phyloP scores from a whole-genome alignment of 139 green algal genomes.

The Chlorella sp. region DNA sequence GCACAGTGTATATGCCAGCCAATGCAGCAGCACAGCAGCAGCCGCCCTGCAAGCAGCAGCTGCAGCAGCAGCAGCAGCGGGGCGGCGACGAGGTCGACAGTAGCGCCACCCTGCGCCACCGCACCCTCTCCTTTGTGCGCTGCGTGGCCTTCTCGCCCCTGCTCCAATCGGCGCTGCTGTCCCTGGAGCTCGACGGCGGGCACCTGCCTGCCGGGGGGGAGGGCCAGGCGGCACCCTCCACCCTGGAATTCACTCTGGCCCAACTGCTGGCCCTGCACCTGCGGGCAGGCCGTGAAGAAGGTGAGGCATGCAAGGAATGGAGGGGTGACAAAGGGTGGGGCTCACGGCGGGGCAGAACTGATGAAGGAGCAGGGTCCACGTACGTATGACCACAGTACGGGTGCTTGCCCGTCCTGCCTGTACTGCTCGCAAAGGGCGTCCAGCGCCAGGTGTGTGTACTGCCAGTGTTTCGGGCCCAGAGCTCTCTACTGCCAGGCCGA shows the following conservation, averaged over 20 bases:
- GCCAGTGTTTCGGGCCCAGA: too few species aligned
- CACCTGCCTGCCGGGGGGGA: background rate
- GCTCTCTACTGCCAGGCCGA: too few species aligned
- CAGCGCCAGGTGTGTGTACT: too few species aligned
- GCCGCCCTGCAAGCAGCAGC: background rate
- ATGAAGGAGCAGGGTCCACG: too few species aligned
- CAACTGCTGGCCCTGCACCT: conserved; percentile 1
- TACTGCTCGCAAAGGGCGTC: too few species aligned
- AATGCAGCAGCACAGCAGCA: background rate
- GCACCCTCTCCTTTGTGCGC: background rate
- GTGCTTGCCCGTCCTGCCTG: too few species aligned
- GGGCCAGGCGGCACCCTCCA: background rate
- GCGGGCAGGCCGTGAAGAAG: background rate
- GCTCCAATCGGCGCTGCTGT: conserved; percentile 8
- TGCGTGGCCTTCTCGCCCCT: too few species aligned
- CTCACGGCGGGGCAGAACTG: too few species aligned
- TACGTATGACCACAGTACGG: too few species aligned
- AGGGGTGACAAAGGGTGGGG: too few species aligned
- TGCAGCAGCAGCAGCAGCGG: background rate
- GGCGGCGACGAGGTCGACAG: background rate
- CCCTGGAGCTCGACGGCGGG: background rate
- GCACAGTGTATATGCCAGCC: background rate
- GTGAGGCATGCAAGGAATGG: background rate
- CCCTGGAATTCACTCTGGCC: background rate
- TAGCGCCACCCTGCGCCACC: background rate